phyloP scores from a whole-genome alignment of 805 yeast genomes.

The Candida qinlingensis region DNA sequence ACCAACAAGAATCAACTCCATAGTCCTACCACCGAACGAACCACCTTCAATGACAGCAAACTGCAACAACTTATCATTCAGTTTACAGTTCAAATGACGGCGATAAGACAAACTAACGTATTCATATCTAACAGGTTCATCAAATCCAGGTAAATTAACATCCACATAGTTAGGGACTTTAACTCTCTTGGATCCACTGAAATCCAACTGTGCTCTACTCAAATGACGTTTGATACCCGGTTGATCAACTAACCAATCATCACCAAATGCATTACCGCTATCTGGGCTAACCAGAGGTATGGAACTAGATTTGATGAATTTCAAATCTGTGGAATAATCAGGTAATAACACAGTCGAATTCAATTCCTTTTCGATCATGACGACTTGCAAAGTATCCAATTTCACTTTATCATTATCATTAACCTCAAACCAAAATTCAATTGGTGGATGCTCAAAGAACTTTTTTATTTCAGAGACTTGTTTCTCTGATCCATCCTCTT shows the following conservation, averaged over 20 bases:
- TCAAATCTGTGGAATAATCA: constrained; percentile 35
- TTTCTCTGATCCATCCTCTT: not conserved
- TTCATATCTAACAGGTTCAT: constrained; percentile 36
- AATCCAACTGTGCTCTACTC: constrained; percentile 32
- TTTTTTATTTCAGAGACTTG: constrained; percentile 8
- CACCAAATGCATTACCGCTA: constrained; percentile 8
- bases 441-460: constrained; percentile 40
- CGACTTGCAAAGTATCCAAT: constrained; percentile 30
- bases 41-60: constrained; percentile 52
- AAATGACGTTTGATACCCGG: constrained; percentile 40
- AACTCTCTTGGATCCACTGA: constrained; percentile 32
- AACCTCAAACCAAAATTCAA: constrained; percentile 51
- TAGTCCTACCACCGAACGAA: constrained; percentile 45
- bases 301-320: constrained; percentile 26
- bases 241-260: constrained; percentile 28
- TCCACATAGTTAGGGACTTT: constrained; percentile 36
- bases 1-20: constrained; percentile 45
- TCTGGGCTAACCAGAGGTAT: constrained; percentile 12
- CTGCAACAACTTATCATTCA: constrained; percentile 32
- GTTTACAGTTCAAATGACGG: constrained; percentile 39
- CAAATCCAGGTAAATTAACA: constrained; percentile 32
- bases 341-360: constrained; percentile 40
- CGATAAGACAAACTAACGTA: constrained; percentile 40
- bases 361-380: constrained; percentile 42
- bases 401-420: constrained; percentile 32